phyloP scores from a whole-genome alignment of 768 basidiomycete genomes.

The Tulasnella sp. region DNA sequence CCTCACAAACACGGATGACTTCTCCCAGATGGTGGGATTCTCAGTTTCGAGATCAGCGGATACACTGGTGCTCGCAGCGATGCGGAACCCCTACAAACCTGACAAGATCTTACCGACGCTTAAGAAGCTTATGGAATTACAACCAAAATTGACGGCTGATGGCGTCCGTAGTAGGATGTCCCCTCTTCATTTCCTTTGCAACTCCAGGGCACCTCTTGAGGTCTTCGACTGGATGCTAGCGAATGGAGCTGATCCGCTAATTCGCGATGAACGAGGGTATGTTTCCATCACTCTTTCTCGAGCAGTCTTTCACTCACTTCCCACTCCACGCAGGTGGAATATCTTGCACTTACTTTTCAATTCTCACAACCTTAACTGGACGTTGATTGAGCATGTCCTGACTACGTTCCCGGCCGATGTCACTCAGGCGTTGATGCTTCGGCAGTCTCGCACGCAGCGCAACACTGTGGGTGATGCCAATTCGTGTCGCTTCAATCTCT shows the following conservation, averaged over 20 bases:
- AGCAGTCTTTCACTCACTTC: not conserved
- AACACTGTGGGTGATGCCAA: too few relatives aligned
- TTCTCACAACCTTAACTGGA: conserved; percentile 39
- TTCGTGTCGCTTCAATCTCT: too few relatives aligned
- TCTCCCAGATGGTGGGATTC: conserved; percentile 61
- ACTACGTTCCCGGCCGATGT: not conserved
- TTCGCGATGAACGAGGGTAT: conserved; percentile 54
- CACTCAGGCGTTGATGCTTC: too few relatives aligned
- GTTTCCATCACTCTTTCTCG: conserved; percentile 34
- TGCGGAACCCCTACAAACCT: conserved; percentile 43
- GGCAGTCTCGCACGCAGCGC: too few relatives aligned
- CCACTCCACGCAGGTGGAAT: conserved; percentile 47
- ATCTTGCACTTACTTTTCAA: conserved; percentile 56
- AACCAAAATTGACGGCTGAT: conserved; percentile 49
- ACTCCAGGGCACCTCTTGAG: conserved; percentile 40
- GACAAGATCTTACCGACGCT: conserved; percentile 40
- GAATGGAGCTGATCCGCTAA: conserved; percentile 52
- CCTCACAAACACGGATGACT: conserved; percentile 47
- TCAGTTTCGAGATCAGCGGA: conserved; percentile 53
- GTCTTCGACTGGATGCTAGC: conserved; percentile 58
- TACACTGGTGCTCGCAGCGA: conserved; percentile 55
- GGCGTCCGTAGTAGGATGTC: conserved; percentile 45
- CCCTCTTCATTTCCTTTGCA: conserved; percentile 51
- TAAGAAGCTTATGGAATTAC: conserved; percentile 51
- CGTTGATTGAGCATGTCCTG: conserved; percentile 50